Evolutionary conservation across 257 asterid species (phyloP).

Genomic region (Nicotiana sylvestris): DNA sequence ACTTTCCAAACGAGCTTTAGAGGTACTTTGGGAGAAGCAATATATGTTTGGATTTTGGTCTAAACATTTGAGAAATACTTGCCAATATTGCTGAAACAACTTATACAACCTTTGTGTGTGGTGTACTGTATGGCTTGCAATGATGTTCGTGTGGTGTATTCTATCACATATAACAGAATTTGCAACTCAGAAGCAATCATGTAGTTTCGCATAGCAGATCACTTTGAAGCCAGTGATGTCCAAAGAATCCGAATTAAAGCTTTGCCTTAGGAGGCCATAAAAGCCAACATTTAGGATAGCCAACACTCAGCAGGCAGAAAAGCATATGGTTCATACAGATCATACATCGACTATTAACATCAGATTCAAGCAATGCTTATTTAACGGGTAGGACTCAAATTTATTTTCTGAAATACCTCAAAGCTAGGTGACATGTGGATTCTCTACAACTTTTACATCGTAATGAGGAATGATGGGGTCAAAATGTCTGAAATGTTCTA

Average conservation of each 20-base stretch:
- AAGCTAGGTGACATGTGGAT: neutral
- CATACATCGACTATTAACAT: neutral
- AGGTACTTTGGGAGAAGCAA: neutral
- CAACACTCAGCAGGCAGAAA: neutral
- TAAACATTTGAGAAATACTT: neutral
- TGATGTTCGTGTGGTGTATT: neutral
- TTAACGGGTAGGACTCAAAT: neutral
- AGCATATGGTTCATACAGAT: neutral
- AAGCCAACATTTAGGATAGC: neutral
- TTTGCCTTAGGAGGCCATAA: neutral
- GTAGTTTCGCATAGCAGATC: neutral
- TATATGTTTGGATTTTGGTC: neutral
- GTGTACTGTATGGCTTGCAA: neutral
- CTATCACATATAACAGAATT: neutral
- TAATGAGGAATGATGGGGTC: neutral
- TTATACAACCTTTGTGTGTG: neutral
- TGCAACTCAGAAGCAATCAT: neutral
- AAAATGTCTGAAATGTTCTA: neutral
- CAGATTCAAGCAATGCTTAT: neutral
- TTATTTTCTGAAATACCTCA: neutral
- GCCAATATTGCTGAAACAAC: neutral
- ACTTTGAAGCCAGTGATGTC: neutral
- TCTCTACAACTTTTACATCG: neutral
- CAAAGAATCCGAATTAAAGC: neutral
- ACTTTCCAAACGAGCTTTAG: neutral